These are phyloP conservation scores for Apiosordaria backusii DNA, from an alignment of 495 filamentous ascomycete species.

Conservation along the genomic window DNA sequence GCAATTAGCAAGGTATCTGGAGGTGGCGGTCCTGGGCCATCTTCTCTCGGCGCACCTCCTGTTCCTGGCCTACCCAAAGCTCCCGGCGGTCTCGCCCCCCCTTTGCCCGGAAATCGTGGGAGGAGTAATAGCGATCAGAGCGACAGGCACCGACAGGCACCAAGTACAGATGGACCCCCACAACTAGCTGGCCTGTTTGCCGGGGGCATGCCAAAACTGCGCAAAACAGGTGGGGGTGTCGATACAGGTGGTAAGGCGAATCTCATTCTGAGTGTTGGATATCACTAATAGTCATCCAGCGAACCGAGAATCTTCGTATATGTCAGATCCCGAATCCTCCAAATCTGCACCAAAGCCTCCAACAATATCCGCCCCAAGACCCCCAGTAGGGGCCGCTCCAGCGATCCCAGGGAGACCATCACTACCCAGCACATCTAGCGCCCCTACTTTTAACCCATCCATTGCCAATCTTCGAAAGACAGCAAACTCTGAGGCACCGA, in stretches of 20 bases:
- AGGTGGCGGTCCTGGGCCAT: constrained; percentile 48
- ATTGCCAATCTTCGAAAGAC: constrained; percentile 31
- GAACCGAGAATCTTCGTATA: constrained; percentile 68
- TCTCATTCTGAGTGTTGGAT: background rate
- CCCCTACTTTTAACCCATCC: constrained; percentile 52
- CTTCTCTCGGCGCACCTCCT: constrained; percentile 67
- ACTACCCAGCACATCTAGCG: constrained; percentile 31
- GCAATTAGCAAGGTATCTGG: constrained; percentile 51
- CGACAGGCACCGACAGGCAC: constrained; percentile 41
- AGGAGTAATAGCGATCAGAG: constrained; percentile 79
- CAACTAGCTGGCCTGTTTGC: constrained; percentile 89
- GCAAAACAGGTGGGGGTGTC: constrained; percentile 79
- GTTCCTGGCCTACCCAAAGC: constrained; percentile 64
- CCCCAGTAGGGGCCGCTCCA: constrained; percentile 56
- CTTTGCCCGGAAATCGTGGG: constrained; percentile 63
- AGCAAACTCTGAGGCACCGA: constrained; percentile 38
- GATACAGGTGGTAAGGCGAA: constrained; percentile 68
- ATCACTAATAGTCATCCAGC: constrained; percentile 40
- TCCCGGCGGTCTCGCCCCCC: constrained; percentile 68
- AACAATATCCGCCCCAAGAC: constrained; percentile 57
- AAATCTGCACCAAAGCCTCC: constrained; percentile 57
- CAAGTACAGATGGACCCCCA: constrained; percentile 56
- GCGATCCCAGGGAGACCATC: constrained; percentile 53
- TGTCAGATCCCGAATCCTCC: constrained; percentile 69
- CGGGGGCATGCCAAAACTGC: constrained; percentile 91